Evolutionary conservation across 192 early-diverging fungal species (phyloP).

Genomic region (Anaeromyces robustus): DNA sequence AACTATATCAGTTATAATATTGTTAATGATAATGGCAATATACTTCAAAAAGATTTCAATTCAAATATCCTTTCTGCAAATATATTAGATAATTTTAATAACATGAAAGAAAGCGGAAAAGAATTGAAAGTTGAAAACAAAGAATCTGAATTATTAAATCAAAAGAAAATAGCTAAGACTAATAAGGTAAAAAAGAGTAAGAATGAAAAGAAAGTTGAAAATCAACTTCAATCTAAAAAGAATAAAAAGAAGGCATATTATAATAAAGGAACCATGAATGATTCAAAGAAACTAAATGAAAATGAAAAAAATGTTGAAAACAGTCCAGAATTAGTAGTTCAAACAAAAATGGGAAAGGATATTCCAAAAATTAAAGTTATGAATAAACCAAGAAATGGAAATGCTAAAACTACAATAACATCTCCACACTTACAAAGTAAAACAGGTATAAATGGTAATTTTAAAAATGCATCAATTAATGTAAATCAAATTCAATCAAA

Average conservation of each 20-base stretch:
- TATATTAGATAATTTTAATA: not conserved
- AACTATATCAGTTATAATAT: not conserved
- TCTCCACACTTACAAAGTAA: not conserved
- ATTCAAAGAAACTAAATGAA: not conserved
- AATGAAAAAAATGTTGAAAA: not conserved
- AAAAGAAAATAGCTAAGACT: not conserved
- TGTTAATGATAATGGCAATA: not conserved
- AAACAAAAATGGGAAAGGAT: not conserved
- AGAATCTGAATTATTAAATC: not conserved
- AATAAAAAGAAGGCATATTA: not conserved
- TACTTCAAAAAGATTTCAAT: not conserved
- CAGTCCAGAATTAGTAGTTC: not conserved
- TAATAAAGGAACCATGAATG: not conserved
- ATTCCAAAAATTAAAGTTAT: not conserved
- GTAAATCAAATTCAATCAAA: not conserved
- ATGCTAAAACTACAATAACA: not conserved
- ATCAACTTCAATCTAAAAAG: no score
- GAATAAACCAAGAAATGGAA: not conserved
- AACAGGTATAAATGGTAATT: no score
- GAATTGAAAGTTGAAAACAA: not conserved
- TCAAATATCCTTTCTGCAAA: not conserved
- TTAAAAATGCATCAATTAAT: not conserved
- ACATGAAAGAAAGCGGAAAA: not conserved
- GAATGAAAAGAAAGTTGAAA: not conserved
- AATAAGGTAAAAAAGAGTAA: not conserved